Conservation (phyloP, 306 rosid genomes). For the Rubus idaeus region DNA sequence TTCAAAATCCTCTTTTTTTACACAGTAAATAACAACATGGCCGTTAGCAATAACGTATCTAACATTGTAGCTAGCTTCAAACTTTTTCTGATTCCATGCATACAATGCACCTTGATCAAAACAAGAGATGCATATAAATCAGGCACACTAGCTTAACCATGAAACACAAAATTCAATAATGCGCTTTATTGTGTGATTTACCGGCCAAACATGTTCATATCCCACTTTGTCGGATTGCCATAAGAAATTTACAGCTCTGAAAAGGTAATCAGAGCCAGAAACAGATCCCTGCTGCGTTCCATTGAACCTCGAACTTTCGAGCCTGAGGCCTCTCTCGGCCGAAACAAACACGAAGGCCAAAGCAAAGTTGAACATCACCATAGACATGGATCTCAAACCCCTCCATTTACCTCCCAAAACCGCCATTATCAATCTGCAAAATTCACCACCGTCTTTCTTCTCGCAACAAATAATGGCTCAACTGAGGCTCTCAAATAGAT, state of each 20-base stretch:
- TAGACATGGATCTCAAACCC: slow-evolving; percentile 42
- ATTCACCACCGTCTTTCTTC: not conserved
- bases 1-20: slow-evolving; percentile 1
- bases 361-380: slow-evolving; percentile 40
- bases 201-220: slow-evolving; percentile 86
- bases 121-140: not conserved
- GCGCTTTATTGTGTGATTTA: slow-evolving; percentile 22
- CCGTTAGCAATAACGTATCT: too few species aligned
- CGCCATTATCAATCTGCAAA: slow-evolving; percentile 28
- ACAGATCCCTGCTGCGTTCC: slow-evolving; percentile 23
- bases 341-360: slow-evolving; percentile 46
- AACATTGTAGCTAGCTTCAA: too few species aligned
- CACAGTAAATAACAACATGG: too few species aligned
- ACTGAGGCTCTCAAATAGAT: not conserved
- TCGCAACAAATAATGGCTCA: not conserved
- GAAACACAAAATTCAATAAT: too few species aligned
- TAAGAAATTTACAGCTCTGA: slow-evolving; percentile 55
- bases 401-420: slow-evolving; percentile 30
- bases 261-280: slow-evolving; percentile 33
- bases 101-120: not conserved
- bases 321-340: slow-evolving; percentile 56
- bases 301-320: slow-evolving; percentile 34
- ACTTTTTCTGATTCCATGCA: not conserved
- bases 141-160: not conserved
- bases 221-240: slow-evolving; percentile 62